Evolutionary conservation across 1,284 basidiomycete genomes (phyloP), one percentile per base, ranked within the genome.

Genomic region (Xerocomus minutiporus): DNA sequence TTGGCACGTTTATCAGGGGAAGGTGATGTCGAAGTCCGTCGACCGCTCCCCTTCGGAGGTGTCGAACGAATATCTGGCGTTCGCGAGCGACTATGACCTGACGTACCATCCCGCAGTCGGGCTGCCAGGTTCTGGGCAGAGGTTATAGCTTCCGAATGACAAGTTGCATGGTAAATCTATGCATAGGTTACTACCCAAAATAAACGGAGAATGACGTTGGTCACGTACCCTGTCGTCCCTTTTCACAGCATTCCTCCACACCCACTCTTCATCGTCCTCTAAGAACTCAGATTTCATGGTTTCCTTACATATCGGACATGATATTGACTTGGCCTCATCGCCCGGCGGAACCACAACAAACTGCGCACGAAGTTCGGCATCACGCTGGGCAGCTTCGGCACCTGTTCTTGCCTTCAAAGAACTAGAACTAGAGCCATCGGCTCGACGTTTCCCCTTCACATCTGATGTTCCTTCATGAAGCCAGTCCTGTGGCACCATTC

Each of bases 201-300:
- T 7, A 8, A 32, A 38, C 20, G 8, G 12, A 46, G 23, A 56
- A 54, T 46, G 54, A 42, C 31, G 3, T 12, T 17, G 41, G 46
- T 43, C 40, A 75, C 88, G 57, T 70, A 93, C 92, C 75, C 80
- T 81, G 51, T 88, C 88, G 57, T 94, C 89, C 53, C 87, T 85
- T 67, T 80, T 81, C 25, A 94, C 76, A 0, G 95, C 93, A 67
- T 99, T 97, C 63, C 81, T 82, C 93, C 94, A 99, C 17, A 98
- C 88, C 95, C 96, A 99, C 61, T 98, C 97, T 73, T 99, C 97
- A 57, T 97, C 94, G 51, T 97, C 95, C 67, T 99, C 94, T 54
- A 86, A 75, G 72, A 93, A 98, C 72, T 98, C 96, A 59, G 87
- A 84, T 75, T 93, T 92, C 71, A 99, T 81, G 51, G 71, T 72